A percentile compares a stretch with the other conserved stretches of the same genome.
phyloP scores from a whole-genome alignment of 2,329 filamentous ascomycete species.

The Whalleya microplaca region DNA sequence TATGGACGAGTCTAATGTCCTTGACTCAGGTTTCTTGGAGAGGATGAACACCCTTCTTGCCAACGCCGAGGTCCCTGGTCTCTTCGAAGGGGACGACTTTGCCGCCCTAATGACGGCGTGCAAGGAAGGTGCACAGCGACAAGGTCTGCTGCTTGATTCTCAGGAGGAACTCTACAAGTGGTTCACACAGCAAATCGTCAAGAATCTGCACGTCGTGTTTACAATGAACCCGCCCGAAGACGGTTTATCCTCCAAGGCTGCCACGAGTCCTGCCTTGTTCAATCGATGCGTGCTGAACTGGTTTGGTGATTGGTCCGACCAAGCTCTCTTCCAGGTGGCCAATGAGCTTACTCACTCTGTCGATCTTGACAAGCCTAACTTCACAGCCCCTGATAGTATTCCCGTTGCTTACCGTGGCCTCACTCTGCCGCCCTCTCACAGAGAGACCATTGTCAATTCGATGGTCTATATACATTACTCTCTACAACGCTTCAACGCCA shows the following conservation, averaged over 20 bases:
- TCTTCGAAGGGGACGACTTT: constrained; percentile 99
- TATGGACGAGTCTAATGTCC: constrained; percentile 98
- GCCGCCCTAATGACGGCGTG: constrained; percentile 99
- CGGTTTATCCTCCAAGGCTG: constrained; percentile 91
- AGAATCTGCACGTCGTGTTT: constrained; percentile 98
- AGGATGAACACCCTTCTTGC: constrained; percentile 98
- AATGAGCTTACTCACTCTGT: constrained; percentile 95
- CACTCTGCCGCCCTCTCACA: constrained; percentile 81
- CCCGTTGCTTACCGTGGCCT: constrained; percentile 91
- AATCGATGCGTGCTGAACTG: constrained; percentile 99
- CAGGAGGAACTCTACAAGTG: constrained; percentile 99
- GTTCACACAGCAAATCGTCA: constrained; percentile 99
- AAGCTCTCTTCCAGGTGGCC: constrained; percentile 96
- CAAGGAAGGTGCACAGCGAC: constrained; percentile 95
- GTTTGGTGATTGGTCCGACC: constrained; percentile 99
- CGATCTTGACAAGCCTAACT: constrained; percentile 87
- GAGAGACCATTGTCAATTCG: constrained; percentile 91
- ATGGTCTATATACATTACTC: constrained; percentile 99
- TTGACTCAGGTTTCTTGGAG: constrained; percentile 98
- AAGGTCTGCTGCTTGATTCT: constrained; percentile 92
- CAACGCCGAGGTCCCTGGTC: constrained; percentile 97
- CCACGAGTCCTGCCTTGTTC: constrained; percentile 96
- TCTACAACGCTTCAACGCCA: constrained; percentile 84
- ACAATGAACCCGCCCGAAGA: constrained; percentile 99
- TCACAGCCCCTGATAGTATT: constrained; percentile 84